A percentile compares a stretch with the other conserved stretches of the same genome.
Evolutionary conservation across 2,329 filamentous ascomycete species (phyloP).

Genomic region (Simplicillium aogashimaense): DNA sequence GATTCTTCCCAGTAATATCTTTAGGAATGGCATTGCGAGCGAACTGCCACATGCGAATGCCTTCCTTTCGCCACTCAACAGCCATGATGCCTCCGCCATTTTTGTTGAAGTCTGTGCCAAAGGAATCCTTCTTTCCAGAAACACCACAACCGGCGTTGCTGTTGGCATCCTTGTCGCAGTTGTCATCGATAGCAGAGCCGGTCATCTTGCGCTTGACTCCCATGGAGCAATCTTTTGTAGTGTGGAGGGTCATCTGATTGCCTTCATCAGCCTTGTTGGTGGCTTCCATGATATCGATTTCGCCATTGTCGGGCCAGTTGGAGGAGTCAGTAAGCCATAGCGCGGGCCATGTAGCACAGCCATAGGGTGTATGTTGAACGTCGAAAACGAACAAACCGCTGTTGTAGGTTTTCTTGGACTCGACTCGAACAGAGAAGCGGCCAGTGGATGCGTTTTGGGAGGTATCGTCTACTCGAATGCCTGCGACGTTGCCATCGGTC

Average conservation of each 20-base stretch:
- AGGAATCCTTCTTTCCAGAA: slow-evolving; percentile 28
- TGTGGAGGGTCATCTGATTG: slow-evolving; percentile 52
- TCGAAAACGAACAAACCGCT: slow-evolving; percentile 60
- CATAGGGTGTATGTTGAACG: slow-evolving; percentile 51
- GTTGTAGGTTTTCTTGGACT: slow-evolving; percentile 50
- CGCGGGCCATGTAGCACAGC: slow-evolving; percentile 55
- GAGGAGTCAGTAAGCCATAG: slow-evolving; percentile 53
- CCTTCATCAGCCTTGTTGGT: slow-evolving; percentile 43
- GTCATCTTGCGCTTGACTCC: slow-evolving; percentile 42
- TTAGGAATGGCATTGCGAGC: slow-evolving; percentile 32
- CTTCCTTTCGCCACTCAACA: slow-evolving; percentile 48
- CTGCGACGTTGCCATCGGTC: slow-evolving; percentile 38
- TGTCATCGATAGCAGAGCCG: slow-evolving; percentile 27
- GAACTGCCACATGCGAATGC: slow-evolving; percentile 57
- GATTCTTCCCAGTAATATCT: slow-evolving; percentile 40
- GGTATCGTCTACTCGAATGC: slow-evolving; percentile 52
- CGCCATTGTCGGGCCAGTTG: slow-evolving; percentile 55
- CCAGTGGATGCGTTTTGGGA: slow-evolving; percentile 46
- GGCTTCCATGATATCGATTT: slow-evolving; percentile 54
- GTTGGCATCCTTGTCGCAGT: slow-evolving; percentile 42
- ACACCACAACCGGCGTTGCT: slow-evolving; percentile 50
- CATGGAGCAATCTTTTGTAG: slow-evolving; percentile 39
- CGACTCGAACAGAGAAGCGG: slow-evolving; percentile 52
- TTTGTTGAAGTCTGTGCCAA: slow-evolving; percentile 41
- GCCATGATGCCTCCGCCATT: slow-evolving; percentile 49